Conservation (phyloP, 495 filamentous ascomycete genomes). For the Neurospora pannonica region DNA sequence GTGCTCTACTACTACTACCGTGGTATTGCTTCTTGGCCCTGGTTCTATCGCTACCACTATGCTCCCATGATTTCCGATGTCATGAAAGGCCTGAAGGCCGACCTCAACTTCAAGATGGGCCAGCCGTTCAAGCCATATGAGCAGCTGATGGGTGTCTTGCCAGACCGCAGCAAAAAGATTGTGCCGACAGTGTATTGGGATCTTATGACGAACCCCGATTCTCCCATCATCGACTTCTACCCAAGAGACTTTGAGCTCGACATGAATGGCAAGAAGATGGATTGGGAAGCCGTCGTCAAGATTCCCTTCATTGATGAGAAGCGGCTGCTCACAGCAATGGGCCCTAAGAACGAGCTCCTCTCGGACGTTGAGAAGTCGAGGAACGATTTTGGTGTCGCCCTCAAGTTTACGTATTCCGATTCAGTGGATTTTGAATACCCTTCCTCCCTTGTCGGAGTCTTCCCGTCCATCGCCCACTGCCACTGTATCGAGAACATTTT, state of each 20-base stretch:
- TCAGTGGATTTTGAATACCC: conserved; percentile 71
- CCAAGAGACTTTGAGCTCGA: conserved; percentile 95
- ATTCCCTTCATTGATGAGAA: conserved; percentile 97
- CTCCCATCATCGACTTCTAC: conserved; percentile 98
- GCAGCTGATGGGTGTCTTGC: conserved; percentile 96
- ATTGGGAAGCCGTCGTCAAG: conserved; percentile 98
- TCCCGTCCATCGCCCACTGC: conserved; percentile 80
- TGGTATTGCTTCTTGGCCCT: conserved; percentile 95
- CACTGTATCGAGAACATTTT: conserved; percentile 92
- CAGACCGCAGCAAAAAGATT: conserved; percentile 93
- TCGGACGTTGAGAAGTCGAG: conserved; percentile 65
- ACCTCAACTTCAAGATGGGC: conserved; percentile 86
- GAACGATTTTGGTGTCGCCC: conserved; percentile 82
- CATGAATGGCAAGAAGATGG: conserved; percentile 99
- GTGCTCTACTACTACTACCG: conserved; percentile 97
- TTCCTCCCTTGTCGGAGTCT: conserved; percentile 79
- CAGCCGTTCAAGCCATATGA: conserved; percentile 92
- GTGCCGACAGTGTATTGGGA: conserved; percentile 81
- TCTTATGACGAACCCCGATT: conserved; percentile 81
- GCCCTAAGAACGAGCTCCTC: conserved; percentile 66
- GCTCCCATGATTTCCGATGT: conserved; percentile 89
- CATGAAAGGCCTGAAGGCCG: conserved; percentile 73
- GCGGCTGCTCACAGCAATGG: conserved; percentile 76
- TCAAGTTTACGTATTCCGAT: conserved; percentile 84
- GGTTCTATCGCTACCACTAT: conserved; percentile 97